Evolutionary conservation across 2,329 filamentous ascomycete species (phyloP).

Genomic region (Cadophora luteo-olivacea): DNA sequence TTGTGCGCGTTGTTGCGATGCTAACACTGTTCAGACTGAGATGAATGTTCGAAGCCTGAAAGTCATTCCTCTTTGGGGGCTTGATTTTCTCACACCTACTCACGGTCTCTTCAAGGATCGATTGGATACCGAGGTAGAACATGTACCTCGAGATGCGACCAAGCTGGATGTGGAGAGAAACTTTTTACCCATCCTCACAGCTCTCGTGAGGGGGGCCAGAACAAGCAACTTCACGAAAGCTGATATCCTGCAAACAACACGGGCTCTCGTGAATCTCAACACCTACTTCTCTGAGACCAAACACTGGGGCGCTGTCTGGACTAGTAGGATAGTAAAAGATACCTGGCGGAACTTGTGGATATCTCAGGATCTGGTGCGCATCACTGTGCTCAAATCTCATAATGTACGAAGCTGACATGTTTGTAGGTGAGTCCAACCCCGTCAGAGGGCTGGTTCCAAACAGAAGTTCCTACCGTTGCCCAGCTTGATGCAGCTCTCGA

Average conservation of each 20-base stretch:
- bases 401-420: constrained; percentile 41
- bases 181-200: constrained; percentile 58
- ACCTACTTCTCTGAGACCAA: constrained; percentile 48
- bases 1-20: background rate
- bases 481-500: constrained; percentile 25
- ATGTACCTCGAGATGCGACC: constrained; percentile 19
- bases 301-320: constrained; percentile 55
- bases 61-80: constrained; percentile 55
- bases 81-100: constrained; percentile 55
- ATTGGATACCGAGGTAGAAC: constrained; percentile 55
- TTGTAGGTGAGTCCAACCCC: constrained; percentile 31
- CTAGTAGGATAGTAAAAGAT: constrained; percentile 52
- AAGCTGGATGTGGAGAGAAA: constrained; percentile 53
- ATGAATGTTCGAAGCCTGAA: constrained; percentile 56
- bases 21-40: constrained; percentile 45
- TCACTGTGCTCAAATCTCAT: constrained; percentile 42
- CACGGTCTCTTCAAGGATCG: constrained; percentile 56
- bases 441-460: constrained; percentile 52
- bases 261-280: constrained; percentile 38
- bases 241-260: constrained; percentile 49
- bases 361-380: constrained; percentile 39
- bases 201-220: constrained; percentile 56
- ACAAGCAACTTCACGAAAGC: constrained; percentile 54
- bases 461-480: constrained; percentile 41
- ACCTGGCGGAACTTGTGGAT: constrained; percentile 54